Base-by-base conservation (phyloP, 2,329 filamentous ascomycete genomes). In the Diaporthe aspalathi region DNA sequence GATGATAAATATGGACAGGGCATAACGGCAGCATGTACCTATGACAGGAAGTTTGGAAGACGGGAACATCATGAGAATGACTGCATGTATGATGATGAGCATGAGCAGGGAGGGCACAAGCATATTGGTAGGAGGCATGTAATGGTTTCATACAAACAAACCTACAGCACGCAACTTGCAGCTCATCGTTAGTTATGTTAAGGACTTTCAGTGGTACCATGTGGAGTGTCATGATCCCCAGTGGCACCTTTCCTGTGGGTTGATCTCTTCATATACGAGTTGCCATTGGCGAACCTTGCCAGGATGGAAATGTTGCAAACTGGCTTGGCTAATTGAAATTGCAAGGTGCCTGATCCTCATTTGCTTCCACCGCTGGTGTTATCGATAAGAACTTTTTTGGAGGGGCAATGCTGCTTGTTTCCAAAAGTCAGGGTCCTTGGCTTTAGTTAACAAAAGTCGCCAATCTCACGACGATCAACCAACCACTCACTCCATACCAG, bases 381-480 rank as follows among this genome's bases (percentile, higher is more conserved):
- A 71, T 71, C 70, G 70, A 71, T 71, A 71, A 71, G 29, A 20
- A 45, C 53, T 70, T 53, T 71, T 71, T 63, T 62, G 54, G 70
- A 62, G 65, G 70, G 47, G 47, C 54, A 52, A 12, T 27, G 53
- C 11, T n/a, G 47, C 35, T 35, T n/a, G n/a, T n/a, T 52, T 38
- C 67, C 45, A 47, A 71, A 68, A 63, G 40, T 52, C 35, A 68
- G 69, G 69, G 69, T 43, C 54, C 38, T 54, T 60, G 9, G 43
- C 35, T 47, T 68, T 5, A 35, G 20, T 49, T 11, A 20, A 40
- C 43, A 35, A 50, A 29, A n/a, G n/a, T 20, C 43, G 5, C n/a
- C 35, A 52, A 9, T 11, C 29, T 9, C 17, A 43, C 6, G 47
- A 12, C 52, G 57, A 47, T 24, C 43, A 27, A 22, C 24, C 20